A percentile compares a stretch with the other conserved stretches of the same genome.
These are phyloP conservation scores for Phytophthora melonis DNA, from an alignment of 352 stramenopile species.

Conservation along the genomic window DNA sequence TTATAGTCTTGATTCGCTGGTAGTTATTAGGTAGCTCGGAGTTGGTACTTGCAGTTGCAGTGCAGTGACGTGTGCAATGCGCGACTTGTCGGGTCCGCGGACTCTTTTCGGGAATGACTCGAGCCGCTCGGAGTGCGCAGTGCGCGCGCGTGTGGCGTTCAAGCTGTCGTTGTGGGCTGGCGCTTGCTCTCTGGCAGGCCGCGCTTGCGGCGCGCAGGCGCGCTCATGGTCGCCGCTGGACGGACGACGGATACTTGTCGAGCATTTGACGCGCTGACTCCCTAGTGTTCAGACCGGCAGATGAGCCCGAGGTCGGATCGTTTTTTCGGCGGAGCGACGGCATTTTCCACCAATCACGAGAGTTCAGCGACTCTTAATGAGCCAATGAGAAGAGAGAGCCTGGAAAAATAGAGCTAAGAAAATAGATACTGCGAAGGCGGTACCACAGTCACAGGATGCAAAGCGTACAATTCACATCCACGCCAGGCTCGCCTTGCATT, in stretches of 20 bases:
- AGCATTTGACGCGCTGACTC: slow-evolving; percentile 28
- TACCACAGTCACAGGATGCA: slow-evolving; percentile 2
- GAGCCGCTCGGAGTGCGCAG: slow-evolving; percentile 1
- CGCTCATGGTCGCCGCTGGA: slow-evolving; percentile 13
- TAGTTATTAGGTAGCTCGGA: neutral
- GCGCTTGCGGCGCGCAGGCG: neutral
- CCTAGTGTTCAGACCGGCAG: slow-evolving; percentile 33
- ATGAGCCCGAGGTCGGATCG: slow-evolving; percentile 25
- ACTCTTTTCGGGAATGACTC: slow-evolving; percentile 40
- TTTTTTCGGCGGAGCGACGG: slow-evolving; percentile 9
- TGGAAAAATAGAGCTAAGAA: slow-evolving; percentile 25
- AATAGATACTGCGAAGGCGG: slow-evolving; percentile 15
- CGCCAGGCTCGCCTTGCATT: neutral
- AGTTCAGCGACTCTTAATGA: neutral
- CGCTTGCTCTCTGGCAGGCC: too few species aligned
- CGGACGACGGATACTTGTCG: slow-evolving; percentile 21
- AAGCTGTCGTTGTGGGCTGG: too few species aligned
- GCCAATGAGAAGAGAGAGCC: neutral
- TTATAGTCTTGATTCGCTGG: neutral
- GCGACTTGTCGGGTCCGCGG: slow-evolving; percentile 24
- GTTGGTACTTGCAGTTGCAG: slow-evolving; percentile 1
- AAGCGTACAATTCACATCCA: neutral
- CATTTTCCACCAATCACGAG: slow-evolving; percentile 9
- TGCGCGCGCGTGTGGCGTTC: neutral
- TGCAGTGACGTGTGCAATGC: slow-evolving; percentile 9